Evolutionary conservation across 2,329 filamentous ascomycete genomes (phyloP), one percentile per base, ranked within the genome.

Genomic region (Xylaria sp.): DNA sequence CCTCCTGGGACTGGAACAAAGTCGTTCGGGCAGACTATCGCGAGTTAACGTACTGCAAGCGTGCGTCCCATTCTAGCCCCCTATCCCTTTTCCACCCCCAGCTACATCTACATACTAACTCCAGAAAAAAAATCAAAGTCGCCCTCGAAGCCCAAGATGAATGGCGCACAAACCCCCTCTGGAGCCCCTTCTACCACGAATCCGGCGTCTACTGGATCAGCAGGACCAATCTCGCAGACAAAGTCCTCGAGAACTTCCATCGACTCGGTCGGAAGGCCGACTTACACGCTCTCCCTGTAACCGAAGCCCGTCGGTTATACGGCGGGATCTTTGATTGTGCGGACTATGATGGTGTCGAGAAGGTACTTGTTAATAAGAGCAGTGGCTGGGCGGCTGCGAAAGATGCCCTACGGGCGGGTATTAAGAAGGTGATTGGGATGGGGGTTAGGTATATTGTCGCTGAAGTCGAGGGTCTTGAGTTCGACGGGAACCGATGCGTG

Each of bases 1-100:
- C 87, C 0, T 89, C 87, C 0, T 87, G 84, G 77, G 87, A 91
- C 74, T 85, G 86, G 80, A 90, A 88, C 76, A 90, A 89, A 72
- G 85, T 88, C 34, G 79, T 90, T 13, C 84, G 87, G 59, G 84
- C 86, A 52, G 87, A 90, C 71, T 90, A 90, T 73, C 78, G 82
- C 58, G 83, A 87, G 66, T 74, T 82, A 1, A 72, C 84, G 13
- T 90, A 90, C 75, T 85, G 82, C 71, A 72, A 79, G 54, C 77
- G 62, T 64, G 55, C 62, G 62, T 52, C 37, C 30, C 7, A 58
- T 19, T 42, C 39, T 16, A 51, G 4, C 16, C 16, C 16, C 7
- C 18, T 16, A 51, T 9, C 16, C 7, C 18, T 23, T 9, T 8
- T n/a, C 10, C 51, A 30, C 1, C 11, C 5, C 44, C 34, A 7